These are phyloP conservation scores for Phytophthora niederhauseri DNA, from an alignment of 352 stramenopile species.

Conservation along the genomic window DNA sequence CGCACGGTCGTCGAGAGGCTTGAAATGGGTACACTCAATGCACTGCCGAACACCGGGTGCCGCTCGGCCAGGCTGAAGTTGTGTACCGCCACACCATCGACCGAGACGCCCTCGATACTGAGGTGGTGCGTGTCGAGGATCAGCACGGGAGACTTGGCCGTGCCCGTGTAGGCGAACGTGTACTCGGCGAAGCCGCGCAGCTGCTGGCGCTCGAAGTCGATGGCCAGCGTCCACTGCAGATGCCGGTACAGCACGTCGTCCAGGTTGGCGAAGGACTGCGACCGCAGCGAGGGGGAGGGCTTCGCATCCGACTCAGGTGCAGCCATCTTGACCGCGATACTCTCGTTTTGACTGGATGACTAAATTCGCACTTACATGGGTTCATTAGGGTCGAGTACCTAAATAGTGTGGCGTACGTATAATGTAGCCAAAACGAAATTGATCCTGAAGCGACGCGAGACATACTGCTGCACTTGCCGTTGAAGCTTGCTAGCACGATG, in stretches of 20 bases:
- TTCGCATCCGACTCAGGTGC: neutral
- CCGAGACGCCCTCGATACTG: constrained; percentile 57
- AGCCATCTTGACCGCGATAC: neutral
- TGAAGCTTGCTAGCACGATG: constrained; percentile 45
- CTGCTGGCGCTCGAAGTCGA: constrained; percentile 85
- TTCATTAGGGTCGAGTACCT: neutral
- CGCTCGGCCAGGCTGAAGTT: constrained; percentile 59
- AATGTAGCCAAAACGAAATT: constrained; percentile 16
- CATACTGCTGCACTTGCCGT: constrained; percentile 3
- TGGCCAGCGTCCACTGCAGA: constrained; percentile 77
- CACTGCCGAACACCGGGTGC: constrained; percentile 65
- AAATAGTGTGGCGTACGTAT: neutral
- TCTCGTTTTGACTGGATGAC: neutral
- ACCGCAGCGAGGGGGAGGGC: constrained; percentile 24
- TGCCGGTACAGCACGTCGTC: constrained; percentile 78
- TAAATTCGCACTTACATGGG: neutral
- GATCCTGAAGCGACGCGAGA: constrained; percentile 22
- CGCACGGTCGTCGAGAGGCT: constrained; percentile 50
- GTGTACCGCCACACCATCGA: constrained; percentile 46
- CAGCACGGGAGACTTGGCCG: constrained; percentile 38
- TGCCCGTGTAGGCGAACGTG: constrained; percentile 53
- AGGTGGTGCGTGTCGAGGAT: constrained; percentile 89
- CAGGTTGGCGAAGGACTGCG: constrained; percentile 90
- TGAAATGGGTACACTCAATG: constrained; percentile 59
- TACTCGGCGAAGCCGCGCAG: constrained; percentile 87